Base-by-base conservation (phyloP, 805 yeast genomes). In the Pichia cephalocereana region DNA sequence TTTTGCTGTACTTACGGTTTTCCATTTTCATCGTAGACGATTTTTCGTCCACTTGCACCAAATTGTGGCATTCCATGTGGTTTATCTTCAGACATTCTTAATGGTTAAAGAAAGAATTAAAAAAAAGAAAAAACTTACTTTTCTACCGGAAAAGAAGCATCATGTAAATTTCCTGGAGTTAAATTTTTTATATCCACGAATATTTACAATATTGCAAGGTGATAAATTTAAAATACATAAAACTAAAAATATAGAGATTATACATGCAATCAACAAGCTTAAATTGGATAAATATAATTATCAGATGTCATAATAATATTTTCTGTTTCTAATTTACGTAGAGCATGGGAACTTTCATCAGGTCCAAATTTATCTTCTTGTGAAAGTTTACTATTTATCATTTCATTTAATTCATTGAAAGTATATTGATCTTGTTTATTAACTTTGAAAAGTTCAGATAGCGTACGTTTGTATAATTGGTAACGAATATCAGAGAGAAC, bases 1-100 rank as follows among this genome's bases (percentile, higher is more conserved):
- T 5, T 15, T 12, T 15, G 19, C 23, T 3, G 14, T 51, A 79
- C 93, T 62, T 71, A 86, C 89, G 97, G 97, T 65, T 87, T 90
- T 1, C 98, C 98, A 65, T 91, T 83, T 61, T 86, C 82, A 60
- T 86, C 96, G 49, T 86, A 79, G 23, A 87, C 66, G 50, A 88
- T 82, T 55, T 77, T 79, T 43, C 83, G 71, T 0, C 95, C 95
- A 23, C 75, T 61, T 3, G 76, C 69, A 0, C 87, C 87, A 44
- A 71, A 55, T 12, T 56, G 71, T 0, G 83, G 81, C 54, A 52
- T 57, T 19, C 57, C 58, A 4, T 48, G 28, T 14, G 60, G 56
- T 15, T 42, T 18, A 19, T 40, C 47, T 11, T 46, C 46, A 9
- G 47, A 36, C 46, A 46, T 42, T 6, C 17, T 15, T 6, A 8